Percentiles rank a stretch among this genome's conserved stretches.
Conservation (phyloP, 2,329 filamentous ascomycete species). For the Aspergillus viridinutans region DNA sequence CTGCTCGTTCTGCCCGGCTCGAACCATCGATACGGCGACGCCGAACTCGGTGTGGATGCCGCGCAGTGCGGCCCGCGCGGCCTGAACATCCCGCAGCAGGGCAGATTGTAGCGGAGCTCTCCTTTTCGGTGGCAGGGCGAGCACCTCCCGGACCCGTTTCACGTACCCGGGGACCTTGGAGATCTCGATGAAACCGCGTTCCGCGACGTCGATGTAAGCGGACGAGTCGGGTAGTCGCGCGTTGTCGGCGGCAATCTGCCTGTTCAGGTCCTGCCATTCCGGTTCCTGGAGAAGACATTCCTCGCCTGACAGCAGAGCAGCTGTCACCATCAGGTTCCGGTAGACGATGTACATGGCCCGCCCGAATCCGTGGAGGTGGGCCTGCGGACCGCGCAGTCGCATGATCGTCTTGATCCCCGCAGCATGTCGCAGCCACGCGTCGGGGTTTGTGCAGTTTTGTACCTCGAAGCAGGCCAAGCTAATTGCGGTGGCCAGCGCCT, state of each 20-base stretch:
- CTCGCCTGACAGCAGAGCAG: conserved; percentile 29
- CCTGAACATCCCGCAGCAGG: conserved; percentile 16
- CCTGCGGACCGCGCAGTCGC: conserved; percentile 28
- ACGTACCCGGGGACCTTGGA: conserved; percentile 26
- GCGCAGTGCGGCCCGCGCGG: conserved; percentile 18
- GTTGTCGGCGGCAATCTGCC: conserved; percentile 23
- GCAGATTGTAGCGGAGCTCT: conserved; percentile 8
- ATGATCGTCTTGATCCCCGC: conserved; percentile 32
- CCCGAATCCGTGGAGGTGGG: conserved; percentile 32
- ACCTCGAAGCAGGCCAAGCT: conserved; percentile 36
- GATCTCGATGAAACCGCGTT: conserved; percentile 26
- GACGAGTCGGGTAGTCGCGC: conserved; percentile 25
- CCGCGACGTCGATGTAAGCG: conserved; percentile 26
- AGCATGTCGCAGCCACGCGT: conserved; percentile 36
- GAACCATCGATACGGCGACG: conserved; percentile 19
- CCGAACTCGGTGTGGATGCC: conserved; percentile 24
- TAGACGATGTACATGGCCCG: conserved; percentile 33
- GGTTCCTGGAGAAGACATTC: conserved; percentile 34
- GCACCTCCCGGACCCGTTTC: conserved; percentile 16
- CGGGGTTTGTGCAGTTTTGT: conserved; percentile 31
- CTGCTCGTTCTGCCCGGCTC: conserved; percentile 11
- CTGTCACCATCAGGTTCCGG: conserved; percentile 33
- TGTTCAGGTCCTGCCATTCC: conserved; percentile 31
- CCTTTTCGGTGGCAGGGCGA: conserved; percentile 2
- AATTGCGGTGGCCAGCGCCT: conserved; percentile 33